phyloP scores from a whole-genome alignment of 2,329 filamentous ascomycete species.

The Aureobasidium sp. region DNA sequence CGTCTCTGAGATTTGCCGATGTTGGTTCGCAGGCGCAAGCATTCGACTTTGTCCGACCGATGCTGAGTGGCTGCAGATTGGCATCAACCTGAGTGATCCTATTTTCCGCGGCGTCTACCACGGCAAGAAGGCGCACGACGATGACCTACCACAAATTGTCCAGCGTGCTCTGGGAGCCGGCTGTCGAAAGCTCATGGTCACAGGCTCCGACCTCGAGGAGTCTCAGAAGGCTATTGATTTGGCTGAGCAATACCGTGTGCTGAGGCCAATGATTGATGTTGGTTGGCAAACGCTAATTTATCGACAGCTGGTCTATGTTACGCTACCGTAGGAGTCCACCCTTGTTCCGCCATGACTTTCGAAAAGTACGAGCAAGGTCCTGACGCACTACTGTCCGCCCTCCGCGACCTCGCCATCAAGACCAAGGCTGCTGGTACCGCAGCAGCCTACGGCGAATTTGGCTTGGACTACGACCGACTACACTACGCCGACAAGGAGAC shows the following conservation, averaged over 20 bases:
- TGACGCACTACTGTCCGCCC: constrained; percentile 45
- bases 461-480: constrained; percentile 90
- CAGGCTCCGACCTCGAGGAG: constrained; percentile 77
- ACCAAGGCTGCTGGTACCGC: constrained; percentile 53
- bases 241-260: constrained; percentile 63
- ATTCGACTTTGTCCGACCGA: not conserved
- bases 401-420: constrained; percentile 56
- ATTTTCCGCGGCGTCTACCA: constrained; percentile 82
- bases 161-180: constrained; percentile 68
- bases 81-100: constrained; percentile 91
- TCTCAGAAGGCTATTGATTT: constrained; percentile 67
- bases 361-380: constrained; percentile 52
- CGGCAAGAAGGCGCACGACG: constrained; percentile 64
- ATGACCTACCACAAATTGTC: constrained; percentile 71
- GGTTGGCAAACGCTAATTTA: not conserved
- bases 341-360: constrained; percentile 77
- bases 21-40: constrained; percentile 27
- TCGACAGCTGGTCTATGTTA: constrained; percentile 67
- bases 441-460: constrained; percentile 85
- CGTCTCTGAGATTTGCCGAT: constrained; percentile 30
- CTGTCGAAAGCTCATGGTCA: constrained; percentile 85
- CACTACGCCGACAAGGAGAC: constrained; percentile 70
- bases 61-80: constrained; percentile 47
- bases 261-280: not conserved
- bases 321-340: constrained; percentile 87